Evolutionary conservation across 2,329 filamentous ascomycete genomes (phyloP).

Genomic region (Pezicula carpinea): DNA sequence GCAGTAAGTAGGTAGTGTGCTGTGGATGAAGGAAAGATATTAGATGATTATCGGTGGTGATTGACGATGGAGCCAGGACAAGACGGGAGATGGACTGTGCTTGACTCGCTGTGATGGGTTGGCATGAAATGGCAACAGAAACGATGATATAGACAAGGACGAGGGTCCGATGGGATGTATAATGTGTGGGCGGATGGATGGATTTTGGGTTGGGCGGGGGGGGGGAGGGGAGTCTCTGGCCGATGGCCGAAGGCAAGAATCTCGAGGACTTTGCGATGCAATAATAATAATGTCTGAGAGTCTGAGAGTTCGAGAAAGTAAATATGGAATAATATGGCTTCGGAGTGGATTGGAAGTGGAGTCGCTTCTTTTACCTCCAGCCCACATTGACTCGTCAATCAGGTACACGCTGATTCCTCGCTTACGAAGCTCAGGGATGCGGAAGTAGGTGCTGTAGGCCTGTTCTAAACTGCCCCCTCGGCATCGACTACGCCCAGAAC

Average conservation of each 20-base stretch:
- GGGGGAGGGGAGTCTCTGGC: no score
- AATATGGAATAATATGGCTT: no score
- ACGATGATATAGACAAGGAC: neutral
- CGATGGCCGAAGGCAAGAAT: no score
- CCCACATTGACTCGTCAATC: conserved; percentile 14
- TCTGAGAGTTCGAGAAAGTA: no score
- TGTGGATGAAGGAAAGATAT: neutral
- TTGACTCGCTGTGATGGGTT: neutral
- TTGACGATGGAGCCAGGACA: neutral
- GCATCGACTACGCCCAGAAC: no score
- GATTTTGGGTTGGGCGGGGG: neutral
- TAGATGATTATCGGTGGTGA: neutral
- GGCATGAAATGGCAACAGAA: neutral
- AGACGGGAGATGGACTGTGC: neutral
- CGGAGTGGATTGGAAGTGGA: conserved; percentile 7
- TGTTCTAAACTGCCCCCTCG: no score
- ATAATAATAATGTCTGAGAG: no score
- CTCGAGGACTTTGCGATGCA: no score
- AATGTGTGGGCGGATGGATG: neutral
- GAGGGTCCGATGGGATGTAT: neutral
- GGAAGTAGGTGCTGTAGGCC: no score
- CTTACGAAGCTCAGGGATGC: no score
- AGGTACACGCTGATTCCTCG: conserved; percentile 12
- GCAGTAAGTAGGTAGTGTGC: neutral
- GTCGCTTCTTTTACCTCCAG: conserved; percentile 1